Evolutionary conservation across 352 stramenopile genomes (phyloP).

Genomic region (Phytophthora fragariae): DNA sequence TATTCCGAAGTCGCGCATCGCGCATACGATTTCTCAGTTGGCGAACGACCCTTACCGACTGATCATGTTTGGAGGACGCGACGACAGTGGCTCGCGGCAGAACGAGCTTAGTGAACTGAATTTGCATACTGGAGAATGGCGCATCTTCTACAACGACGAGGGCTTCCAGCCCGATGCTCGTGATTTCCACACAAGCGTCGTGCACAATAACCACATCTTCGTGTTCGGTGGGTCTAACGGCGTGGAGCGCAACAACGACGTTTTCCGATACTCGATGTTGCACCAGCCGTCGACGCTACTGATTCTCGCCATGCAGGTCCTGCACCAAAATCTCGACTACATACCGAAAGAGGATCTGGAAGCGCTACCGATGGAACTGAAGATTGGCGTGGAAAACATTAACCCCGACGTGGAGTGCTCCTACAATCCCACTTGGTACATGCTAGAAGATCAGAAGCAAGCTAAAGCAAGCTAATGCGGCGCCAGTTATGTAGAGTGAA

Average conservation of each 20-base stretch:
- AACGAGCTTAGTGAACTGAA: slow-evolving; percentile 81
- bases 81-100: slow-evolving; percentile 70
- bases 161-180: slow-evolving; percentile 75
- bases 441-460: slow-evolving; percentile 59
- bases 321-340: slow-evolving; percentile 57
- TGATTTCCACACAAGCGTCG: slow-evolving; percentile 84
- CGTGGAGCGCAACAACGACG: slow-evolving; percentile 85
- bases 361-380: slow-evolving; percentile 66
- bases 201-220: slow-evolving; percentile 81
- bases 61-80: slow-evolving; percentile 83
- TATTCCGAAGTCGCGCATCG: slow-evolving; percentile 78
- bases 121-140: slow-evolving; percentile 67
- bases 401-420: slow-evolving; percentile 70
- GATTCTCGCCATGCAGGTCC: slow-evolving; percentile 73
- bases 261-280: slow-evolving; percentile 70
- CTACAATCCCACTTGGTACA: slow-evolving; percentile 76
- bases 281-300: slow-evolving; percentile 72
- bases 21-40: slow-evolving; percentile 76
- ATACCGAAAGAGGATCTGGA: slow-evolving; percentile 54
- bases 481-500: slow-evolving; percentile 55
- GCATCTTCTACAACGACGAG: slow-evolving; percentile 65
- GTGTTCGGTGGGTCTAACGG: slow-evolving; percentile 87
- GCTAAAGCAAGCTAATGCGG: slow-evolving; percentile 39
- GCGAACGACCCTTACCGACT: slow-evolving; percentile 56
- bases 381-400: slow-evolving; percentile 72